Percentiles rank a stretch among this genome's conserved stretches.
Conservation (phyloP, 208 protist genomes). For the Tritrichomonas foetus region DNA sequence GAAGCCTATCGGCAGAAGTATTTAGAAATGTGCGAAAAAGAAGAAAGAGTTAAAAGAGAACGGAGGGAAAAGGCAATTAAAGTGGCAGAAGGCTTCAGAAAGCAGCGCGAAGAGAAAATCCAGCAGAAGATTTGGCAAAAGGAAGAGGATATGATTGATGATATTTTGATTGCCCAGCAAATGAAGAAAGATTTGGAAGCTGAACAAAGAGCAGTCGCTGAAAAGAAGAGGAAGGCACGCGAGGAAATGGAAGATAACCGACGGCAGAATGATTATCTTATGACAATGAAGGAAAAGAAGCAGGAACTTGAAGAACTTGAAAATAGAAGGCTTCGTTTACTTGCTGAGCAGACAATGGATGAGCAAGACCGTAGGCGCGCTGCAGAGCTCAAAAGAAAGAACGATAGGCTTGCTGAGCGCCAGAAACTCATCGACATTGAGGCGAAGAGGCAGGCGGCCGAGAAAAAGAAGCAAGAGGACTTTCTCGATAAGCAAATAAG, state of each 20-base stretch:
- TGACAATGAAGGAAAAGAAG: neutral
- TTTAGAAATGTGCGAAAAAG: neutral
- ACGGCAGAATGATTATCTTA: neutral
- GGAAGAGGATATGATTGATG: neutral
- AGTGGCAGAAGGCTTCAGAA: neutral
- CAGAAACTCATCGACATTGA: conserved; percentile 13
- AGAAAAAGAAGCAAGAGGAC: neutral
- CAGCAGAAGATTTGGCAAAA: neutral
- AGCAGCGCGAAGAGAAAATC: neutral
- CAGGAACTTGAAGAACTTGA: neutral
- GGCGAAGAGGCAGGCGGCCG: neutral
- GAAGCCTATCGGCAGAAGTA: neutral
- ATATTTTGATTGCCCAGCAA: neutral
- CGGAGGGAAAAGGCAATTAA: neutral
- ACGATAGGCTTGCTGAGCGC: neutral
- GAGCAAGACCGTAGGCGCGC: neutral
- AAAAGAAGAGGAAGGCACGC: neutral
- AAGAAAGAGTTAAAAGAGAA: neutral
- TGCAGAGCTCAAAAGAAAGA: neutral
- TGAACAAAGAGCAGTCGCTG: neutral
- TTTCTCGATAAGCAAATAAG: conserved; percentile 31
- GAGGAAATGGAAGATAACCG: neutral
- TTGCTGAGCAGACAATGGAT: neutral
- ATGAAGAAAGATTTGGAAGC: neutral
- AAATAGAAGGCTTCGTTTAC: neutral